Evolutionary conservation across 1,139 yeast genomes (phyloP), one percentile per base, ranked within the genome.

Genomic region (Candida labiduridarum): DNA sequence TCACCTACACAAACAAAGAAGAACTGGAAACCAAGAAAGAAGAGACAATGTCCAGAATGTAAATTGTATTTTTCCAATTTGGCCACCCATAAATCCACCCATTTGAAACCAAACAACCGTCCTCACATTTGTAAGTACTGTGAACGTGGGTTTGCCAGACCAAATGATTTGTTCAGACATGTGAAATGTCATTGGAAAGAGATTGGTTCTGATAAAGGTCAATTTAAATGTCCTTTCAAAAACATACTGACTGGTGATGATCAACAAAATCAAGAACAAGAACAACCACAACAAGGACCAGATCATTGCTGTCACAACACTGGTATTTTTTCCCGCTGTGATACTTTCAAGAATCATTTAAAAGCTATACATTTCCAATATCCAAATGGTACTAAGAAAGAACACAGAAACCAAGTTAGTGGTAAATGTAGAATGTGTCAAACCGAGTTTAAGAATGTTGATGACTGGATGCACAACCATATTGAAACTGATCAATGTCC

Each of bases 351-450:
- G 64, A 91, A 90, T 67, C 97, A 91, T 68, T 74, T 91, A 55
- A 89, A 88, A 65, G 96, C 97, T 3, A 79, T 91, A 56, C 97
- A 91, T 66, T 91, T 91, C 66, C 88, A 83, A 60, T 91, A 91
- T 67, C 97, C 97, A 2, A 79, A 80, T 43, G 96, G 96, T 4
- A 90, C 96, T 7, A 84, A 85, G 62, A 90, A 90, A 68, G 85
- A 82, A 56, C 88, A 89, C 60, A 78, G 97, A 56, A 69, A 71
- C 16, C 79, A 81, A 48, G 88, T 86, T 44, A 65, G 76, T 19
- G 97, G 97, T 6, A 73, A 74, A 52, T 91, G 97, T 69, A 82
- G 87, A 63, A 86, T 83, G 66, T 91, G 97, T 67, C 87, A 85
- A 31, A 64, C 68, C 60, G 70, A 68, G 50, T 91, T 89, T 63